These are phyloP conservation scores for Aspergillus sp. DNA, from an alignment of 2,329 filamentous ascomycete species.

Conservation along the genomic window DNA sequence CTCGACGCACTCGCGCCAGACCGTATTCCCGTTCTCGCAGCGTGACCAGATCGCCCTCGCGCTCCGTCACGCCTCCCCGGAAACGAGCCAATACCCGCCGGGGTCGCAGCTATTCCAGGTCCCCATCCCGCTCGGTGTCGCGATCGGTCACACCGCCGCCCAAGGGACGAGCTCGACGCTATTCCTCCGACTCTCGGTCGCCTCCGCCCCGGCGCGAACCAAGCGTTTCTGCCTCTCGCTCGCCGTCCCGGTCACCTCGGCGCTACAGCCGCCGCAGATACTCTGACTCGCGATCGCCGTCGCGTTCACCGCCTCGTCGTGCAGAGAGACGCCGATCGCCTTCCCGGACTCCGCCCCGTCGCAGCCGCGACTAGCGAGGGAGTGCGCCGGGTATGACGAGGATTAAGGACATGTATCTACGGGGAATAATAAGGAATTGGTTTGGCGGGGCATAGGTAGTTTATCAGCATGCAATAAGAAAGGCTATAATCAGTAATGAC, in stretches of 20 bases:
- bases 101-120: slow-evolving; percentile 32
- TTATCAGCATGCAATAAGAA: too few relatives aligned
- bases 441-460: too few relatives aligned
- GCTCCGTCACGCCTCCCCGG: slow-evolving; percentile 34
- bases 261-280: neutral
- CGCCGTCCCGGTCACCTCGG: neutral
- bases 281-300: slow-evolving; percentile 16
- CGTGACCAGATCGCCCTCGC: slow-evolving; percentile 30
- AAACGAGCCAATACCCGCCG: slow-evolving; percentile 20
- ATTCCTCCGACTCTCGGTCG: slow-evolving; percentile 28
- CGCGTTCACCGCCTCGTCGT: slow-evolving; percentile 17
- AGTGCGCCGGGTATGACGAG: neutral
- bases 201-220: slow-evolving; percentile 14
- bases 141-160: slow-evolving; percentile 29
- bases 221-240: neutral
- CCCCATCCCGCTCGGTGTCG: slow-evolving; percentile 17
- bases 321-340: slow-evolving; percentile 12
- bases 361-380: slow-evolving; percentile 5
- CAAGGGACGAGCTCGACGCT: slow-evolving; percentile 20
- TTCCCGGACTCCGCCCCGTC: slow-evolving; percentile 19
- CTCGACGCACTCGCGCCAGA: slow-evolving; percentile 24
- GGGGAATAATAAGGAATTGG: too few relatives aligned
- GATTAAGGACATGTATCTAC: neutral
- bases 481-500: too few relatives aligned
- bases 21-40: slow-evolving; percentile 28